These are phyloP conservation scores for Vickermania ingenoplastis DNA, from an alignment of 208 protist genomes.

Conservation along the genomic window DNA sequence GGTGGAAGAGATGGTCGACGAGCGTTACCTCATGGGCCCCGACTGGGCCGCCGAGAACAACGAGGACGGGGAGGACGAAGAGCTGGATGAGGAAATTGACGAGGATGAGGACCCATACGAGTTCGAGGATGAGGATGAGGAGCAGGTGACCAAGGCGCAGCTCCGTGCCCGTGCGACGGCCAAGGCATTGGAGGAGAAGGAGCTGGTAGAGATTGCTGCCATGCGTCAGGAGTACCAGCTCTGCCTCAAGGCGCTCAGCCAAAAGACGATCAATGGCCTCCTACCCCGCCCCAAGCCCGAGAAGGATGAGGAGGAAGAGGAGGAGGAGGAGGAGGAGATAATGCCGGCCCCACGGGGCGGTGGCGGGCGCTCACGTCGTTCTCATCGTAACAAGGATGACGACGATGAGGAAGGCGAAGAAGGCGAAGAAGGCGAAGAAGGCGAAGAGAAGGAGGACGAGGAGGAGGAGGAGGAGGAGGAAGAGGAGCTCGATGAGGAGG, in stretches of 20 bases:
- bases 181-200: conserved; percentile 23
- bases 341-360: background rate
- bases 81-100: background rate
- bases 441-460: conserved; percentile 6
- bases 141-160: conserved; percentile 3
- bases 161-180: conserved; percentile 17
- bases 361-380: background rate
- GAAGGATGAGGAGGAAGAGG: conserved; percentile 27
- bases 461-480: conserved; percentile 12
- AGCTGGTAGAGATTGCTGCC: conserved; percentile 39
- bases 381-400: background rate
- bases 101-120: background rate
- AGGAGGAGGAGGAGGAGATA: conserved; percentile 15
- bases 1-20: conserved; percentile 1
- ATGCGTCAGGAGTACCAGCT: conserved; percentile 64
- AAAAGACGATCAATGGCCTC: conserved; percentile 38
- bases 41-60: conserved; percentile 9
- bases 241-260: conserved; percentile 28
- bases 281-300: conserved; percentile 27
- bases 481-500: conserved; percentile 5
- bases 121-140: conserved; percentile 8
- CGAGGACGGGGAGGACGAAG: conserved; percentile 7
- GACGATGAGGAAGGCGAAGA: conserved; percentile 17
- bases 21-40: background rate
- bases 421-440: conserved; percentile 6